These are phyloP conservation scores for Mortierella sp. DNA, from an alignment of 371 early-diverging fungal genomes.

Conservation along the genomic window DNA sequence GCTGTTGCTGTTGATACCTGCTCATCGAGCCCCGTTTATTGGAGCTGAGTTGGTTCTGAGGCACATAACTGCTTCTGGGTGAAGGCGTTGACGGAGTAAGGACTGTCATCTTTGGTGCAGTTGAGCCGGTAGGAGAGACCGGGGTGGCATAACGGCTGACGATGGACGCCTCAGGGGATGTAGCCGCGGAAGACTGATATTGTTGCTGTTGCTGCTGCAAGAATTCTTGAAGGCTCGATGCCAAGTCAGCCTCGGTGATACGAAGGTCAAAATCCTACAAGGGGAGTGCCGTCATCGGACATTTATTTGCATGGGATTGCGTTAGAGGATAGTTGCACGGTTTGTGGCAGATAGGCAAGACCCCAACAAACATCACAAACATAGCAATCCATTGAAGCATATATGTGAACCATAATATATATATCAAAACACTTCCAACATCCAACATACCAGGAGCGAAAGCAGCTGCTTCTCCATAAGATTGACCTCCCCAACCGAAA, in stretches of 20 bases:
- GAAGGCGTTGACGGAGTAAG: slow-evolving; percentile 27
- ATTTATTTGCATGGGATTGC: background rate
- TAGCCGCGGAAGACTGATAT: background rate
- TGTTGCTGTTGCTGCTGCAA: slow-evolving; percentile 23
- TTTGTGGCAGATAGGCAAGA: too few species aligned
- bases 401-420: too few species aligned
- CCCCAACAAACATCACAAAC: background rate
- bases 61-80: slow-evolving; percentile 27
- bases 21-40: slow-evolving; percentile 32
- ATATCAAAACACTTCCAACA: background rate
- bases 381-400: too few species aligned
- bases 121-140: background rate
- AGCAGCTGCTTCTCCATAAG: slow-evolving; percentile 86
- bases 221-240: slow-evolving; percentile 35
- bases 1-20: slow-evolving; percentile 6
- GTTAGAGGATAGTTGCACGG: too few species aligned
- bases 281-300: slow-evolving; percentile 19
- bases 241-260: slow-evolving; percentile 55
- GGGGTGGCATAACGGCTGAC: slow-evolving; percentile 9
- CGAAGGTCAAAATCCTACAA: slow-evolving; percentile 55
- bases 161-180: slow-evolving; percentile 12
- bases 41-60: slow-evolving; percentile 27
- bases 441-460: slow-evolving; percentile 59
- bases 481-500: slow-evolving; percentile 80
- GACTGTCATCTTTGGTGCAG: slow-evolving; percentile 1